phyloP scores from a whole-genome alignment of 805 yeast species.

The Torulaspora gathmanii region DNA sequence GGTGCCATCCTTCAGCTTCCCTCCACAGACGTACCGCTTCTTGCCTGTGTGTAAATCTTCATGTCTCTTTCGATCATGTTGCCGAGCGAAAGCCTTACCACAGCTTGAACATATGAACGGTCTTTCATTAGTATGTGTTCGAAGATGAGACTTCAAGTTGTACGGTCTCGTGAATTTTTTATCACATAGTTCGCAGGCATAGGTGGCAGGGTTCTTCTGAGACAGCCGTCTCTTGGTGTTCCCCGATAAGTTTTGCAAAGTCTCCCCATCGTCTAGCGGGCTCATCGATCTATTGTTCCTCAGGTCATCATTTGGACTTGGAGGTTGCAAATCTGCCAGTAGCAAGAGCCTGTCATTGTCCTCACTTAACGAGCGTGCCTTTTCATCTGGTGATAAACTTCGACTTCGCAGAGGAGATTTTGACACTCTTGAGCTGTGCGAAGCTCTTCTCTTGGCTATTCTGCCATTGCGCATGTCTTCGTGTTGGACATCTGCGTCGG shows the following conservation, averaged over 20 bases:
- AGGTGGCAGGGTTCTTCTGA: conserved; percentile 29
- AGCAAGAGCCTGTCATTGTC: conserved; percentile 31
- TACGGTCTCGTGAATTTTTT: conserved; percentile 89
- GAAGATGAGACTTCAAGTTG: conserved; percentile 81
- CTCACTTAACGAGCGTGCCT: conserved; percentile 32
- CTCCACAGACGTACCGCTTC: conserved; percentile 68
- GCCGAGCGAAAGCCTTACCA: conserved; percentile 77
- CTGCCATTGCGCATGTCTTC: conserved; percentile 31
- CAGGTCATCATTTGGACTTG: conserved; percentile 10
- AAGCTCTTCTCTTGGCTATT: conserved; percentile 21
- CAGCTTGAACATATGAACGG: conserved; percentile 71
- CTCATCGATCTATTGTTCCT: conserved; percentile 4
- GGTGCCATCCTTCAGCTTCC: conserved; percentile 51
- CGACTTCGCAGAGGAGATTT: conserved; percentile 16
- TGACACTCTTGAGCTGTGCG: conserved; percentile 18
- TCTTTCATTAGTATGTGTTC: conserved; percentile 85
- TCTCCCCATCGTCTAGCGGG: conserved; percentile 17
- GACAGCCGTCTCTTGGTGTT: conserved; percentile 16
- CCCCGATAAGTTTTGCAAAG: conserved; percentile 17
- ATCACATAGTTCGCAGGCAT: conserved; percentile 75
- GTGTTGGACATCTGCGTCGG: conserved; percentile 13
- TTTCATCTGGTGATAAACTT: conserved; percentile 27
- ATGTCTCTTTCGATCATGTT: conserved; percentile 72
- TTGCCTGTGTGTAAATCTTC: conserved; percentile 74
- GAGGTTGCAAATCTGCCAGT: conserved; percentile 27